Evolutionary conservation across 2,329 filamentous ascomycete species (phyloP).

Genomic region (Aspergillus sp.): DNA sequence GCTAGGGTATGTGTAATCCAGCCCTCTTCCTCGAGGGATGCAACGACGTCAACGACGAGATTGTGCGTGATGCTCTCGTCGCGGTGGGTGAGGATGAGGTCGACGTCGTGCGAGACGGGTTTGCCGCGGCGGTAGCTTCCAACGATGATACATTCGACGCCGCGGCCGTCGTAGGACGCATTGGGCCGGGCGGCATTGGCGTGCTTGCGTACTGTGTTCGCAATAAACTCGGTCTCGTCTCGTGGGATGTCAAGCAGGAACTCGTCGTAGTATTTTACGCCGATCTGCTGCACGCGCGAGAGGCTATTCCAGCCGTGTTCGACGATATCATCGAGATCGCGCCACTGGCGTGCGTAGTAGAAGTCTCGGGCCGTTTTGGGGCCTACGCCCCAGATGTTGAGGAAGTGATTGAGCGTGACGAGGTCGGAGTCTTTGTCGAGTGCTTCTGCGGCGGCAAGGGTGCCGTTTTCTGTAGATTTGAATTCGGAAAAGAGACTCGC

Average conservation of each 20-base stretch:
- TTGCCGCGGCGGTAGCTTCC: constrained; percentile 84
- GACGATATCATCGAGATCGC: constrained; percentile 80
- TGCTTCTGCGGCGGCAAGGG: constrained; percentile 62
- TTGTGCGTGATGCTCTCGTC: constrained; percentile 66
- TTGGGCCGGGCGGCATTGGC: constrained; percentile 62
- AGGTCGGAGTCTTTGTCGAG: constrained; percentile 66
- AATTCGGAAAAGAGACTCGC: constrained; percentile 77
- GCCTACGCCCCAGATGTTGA: constrained; percentile 89
- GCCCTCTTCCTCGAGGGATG: constrained; percentile 64
- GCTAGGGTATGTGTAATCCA: constrained; percentile 82
- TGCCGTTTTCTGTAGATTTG: constrained; percentile 55
- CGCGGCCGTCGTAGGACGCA: constrained; percentile 32
- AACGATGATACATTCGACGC: constrained; percentile 65
- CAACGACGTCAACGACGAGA: constrained; percentile 72
- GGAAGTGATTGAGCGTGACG: constrained; percentile 67
- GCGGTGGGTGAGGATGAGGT: constrained; percentile 78
- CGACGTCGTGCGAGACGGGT: constrained; percentile 72
- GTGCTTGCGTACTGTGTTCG: constrained; percentile 61
- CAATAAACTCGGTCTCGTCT: constrained; percentile 70
- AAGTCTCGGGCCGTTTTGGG: constrained; percentile 78
- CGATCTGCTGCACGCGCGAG: constrained; percentile 83
- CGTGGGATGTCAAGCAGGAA: constrained; percentile 71
- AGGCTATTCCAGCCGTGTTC: constrained; percentile 76
- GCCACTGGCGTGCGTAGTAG: constrained; percentile 73
- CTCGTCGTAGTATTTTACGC: constrained; percentile 90